Evolutionary conservation across 805 yeast species (phyloP).

Genomic region (Ogataea thermomethanolica): DNA sequence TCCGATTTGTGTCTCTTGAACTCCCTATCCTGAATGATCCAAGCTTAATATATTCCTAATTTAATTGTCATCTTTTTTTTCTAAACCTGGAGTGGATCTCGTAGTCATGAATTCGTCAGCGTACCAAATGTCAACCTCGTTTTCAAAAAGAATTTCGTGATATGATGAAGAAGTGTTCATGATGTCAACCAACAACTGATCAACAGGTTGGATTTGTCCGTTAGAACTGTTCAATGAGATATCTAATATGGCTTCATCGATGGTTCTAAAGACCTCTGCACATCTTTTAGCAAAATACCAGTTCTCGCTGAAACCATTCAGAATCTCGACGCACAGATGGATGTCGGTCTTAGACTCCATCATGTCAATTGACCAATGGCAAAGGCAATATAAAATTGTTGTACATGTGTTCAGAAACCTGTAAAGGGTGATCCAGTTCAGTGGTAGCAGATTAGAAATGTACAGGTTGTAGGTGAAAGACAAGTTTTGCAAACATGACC

Average conservation of each 20-base stretch:
- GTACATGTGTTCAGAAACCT: conserved; percentile 46
- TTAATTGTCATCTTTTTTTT: neutral
- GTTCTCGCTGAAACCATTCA: conserved; percentile 42
- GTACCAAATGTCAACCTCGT: conserved; percentile 45
- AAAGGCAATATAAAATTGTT: conserved; percentile 43
- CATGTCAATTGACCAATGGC: conserved; percentile 45
- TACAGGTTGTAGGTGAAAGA: conserved; percentile 45
- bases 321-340: conserved; percentile 42
- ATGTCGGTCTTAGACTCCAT: conserved; percentile 45
- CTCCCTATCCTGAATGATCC: neutral
- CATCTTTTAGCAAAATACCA: conserved; percentile 47
- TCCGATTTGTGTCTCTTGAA: conserved; percentile 9
- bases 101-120: conserved; percentile 28
- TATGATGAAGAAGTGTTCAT: conserved; percentile 43
- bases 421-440: conserved; percentile 49
- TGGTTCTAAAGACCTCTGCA: conserved; percentile 41
- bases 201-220: conserved; percentile 37
- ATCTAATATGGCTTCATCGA: conserved; percentile 43
- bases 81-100: neutral
- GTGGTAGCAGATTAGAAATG: conserved; percentile 41
- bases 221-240: conserved; percentile 37
- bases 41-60: neutral
- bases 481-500: conserved; percentile 42
- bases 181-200: conserved; percentile 38
- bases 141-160: conserved; percentile 44